Evolutionary conservation across 208 protist species (phyloP).

Genomic region (Endotrypanum monterogeii): DNA sequence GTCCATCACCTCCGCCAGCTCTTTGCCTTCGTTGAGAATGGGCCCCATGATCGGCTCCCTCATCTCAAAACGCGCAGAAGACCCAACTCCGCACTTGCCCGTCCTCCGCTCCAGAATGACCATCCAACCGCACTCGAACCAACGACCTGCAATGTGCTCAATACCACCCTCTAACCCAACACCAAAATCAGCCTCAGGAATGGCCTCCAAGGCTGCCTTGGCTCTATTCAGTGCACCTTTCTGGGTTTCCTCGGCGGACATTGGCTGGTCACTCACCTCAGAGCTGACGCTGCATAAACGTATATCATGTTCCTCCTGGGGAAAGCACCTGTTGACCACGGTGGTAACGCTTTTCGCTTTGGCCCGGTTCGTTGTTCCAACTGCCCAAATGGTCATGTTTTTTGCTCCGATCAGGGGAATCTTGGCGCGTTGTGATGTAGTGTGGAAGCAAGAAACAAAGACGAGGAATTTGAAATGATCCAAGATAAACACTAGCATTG

Average conservation of each 20-base stretch:
- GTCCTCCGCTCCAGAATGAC: conserved; percentile 55
- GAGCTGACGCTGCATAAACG: conserved; percentile 44
- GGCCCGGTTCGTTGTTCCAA: conserved; percentile 80
- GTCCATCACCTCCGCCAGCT: conserved; percentile 84
- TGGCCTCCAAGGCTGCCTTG: conserved; percentile 40
- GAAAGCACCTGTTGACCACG: conserved; percentile 62
- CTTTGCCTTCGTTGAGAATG: conserved; percentile 73
- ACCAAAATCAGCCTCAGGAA: conserved; percentile 64
- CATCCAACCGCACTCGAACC: conserved; percentile 90
- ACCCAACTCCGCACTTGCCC: conserved; percentile 57
- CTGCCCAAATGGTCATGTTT: conserved; percentile 53
- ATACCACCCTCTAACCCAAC: conserved; percentile 80
- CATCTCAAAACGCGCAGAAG: conserved; percentile 85
- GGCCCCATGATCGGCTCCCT: conserved; percentile 59
- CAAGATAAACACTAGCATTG: conserved; percentile 5
- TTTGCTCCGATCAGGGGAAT: background rate
- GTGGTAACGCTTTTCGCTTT: conserved; percentile 55
- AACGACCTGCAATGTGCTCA: conserved; percentile 61
- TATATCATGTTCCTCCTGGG: conserved; percentile 48
- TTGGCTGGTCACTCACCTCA: conserved; percentile 68
- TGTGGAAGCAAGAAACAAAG: conserved; percentile 1
- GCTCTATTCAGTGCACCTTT: conserved; percentile 56
- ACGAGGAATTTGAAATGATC: conserved; percentile 2
- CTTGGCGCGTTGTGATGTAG: background rate
- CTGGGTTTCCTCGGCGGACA: conserved; percentile 75